Conservation (phyloP, 2,329 filamentous ascomycete genomes). For the Penicillium sp. region DNA sequence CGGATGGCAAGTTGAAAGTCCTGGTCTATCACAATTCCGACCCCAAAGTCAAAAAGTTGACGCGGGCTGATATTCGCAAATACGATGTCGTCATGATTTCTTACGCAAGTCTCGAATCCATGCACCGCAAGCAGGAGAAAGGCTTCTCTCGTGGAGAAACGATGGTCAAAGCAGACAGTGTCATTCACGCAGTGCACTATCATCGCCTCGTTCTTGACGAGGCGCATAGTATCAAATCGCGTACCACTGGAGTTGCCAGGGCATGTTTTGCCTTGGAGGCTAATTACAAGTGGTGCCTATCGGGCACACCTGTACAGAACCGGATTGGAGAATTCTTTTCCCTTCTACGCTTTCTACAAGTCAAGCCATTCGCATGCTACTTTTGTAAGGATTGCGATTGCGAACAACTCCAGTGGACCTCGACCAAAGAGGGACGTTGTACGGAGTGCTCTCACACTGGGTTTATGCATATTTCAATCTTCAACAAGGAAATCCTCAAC, state of each 20-base stretch:
- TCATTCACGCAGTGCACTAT: slow-evolving; percentile 82
- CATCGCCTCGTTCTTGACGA: slow-evolving; percentile 94
- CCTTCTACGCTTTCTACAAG: slow-evolving; percentile 83
- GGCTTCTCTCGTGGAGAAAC: slow-evolving; percentile 80
- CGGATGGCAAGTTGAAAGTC: slow-evolving; percentile 84
- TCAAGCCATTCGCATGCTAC: slow-evolving; percentile 87
- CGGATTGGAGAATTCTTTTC: slow-evolving; percentile 98
- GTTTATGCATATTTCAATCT: slow-evolving; percentile 73
- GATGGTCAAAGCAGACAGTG: slow-evolving; percentile 72
- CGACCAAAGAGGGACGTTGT: slow-evolving; percentile 71
- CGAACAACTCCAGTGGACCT: slow-evolving; percentile 77
- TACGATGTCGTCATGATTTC: slow-evolving; percentile 97
- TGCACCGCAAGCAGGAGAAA: slow-evolving; percentile 88
- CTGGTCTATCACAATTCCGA: slow-evolving; percentile 90
- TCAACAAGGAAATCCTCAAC: slow-evolving; percentile 93
- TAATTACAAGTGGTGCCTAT: slow-evolving; percentile 91
- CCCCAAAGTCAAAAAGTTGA: slow-evolving; percentile 74
- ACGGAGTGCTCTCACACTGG: slow-evolving; percentile 64
- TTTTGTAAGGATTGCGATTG: slow-evolving; percentile 87
- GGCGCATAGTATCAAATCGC: slow-evolving; percentile 87
- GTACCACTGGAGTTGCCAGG: slow-evolving; percentile 87
- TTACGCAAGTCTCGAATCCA: slow-evolving; percentile 76
- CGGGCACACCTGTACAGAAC: slow-evolving; percentile 93
- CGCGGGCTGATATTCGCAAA: slow-evolving; percentile 70
- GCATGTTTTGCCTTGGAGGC: slow-evolving; percentile 90